Evolutionary conservation across 495 filamentous ascomycete genomes (phyloP).

Genomic region (Jackrogersella minutella): DNA sequence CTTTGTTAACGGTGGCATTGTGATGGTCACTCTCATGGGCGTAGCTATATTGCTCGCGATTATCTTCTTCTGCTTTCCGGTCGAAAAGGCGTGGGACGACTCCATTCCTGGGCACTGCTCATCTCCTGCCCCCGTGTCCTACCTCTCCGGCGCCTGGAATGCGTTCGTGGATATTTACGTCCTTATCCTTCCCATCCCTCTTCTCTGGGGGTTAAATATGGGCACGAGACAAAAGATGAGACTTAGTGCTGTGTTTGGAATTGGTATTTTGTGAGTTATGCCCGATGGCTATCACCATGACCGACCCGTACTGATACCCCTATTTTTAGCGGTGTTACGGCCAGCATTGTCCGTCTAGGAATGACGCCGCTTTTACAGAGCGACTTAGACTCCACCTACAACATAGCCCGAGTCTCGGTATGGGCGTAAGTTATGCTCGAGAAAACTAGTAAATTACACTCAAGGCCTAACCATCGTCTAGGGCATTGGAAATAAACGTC

Average conservation of each 20-base stretch:
- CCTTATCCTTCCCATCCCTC: neutral
- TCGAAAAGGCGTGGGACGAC: neutral
- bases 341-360: neutral
- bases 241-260: slow-evolving; percentile 1
- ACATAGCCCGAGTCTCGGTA: neutral
- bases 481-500: slow-evolving; percentile 2
- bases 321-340: neutral
- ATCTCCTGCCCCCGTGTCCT: neutral
- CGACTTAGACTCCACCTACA: neutral
- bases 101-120: neutral
- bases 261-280: slow-evolving; percentile 5
- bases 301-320: neutral
- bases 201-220: slow-evolving; percentile 6
- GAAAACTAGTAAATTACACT: neutral
- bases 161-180: slow-evolving; percentile 6
- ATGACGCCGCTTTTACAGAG: slow-evolving; percentile 3
- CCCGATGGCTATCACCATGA: neutral
- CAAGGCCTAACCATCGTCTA: neutral
- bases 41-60: neutral
- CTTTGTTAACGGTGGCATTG: neutral
- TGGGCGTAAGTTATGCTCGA: slow-evolving; percentile 1
- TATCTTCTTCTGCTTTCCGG: slow-evolving; percentile 4
- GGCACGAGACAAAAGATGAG: neutral
- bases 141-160: neutral
- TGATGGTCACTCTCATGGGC: neutral